Percentiles rank a stretch among this genome's conserved stretches.
These are phyloP conservation scores for Termitomyces sp. DNA, from an alignment of 768 basidiomycete species.

Conservation along the genomic window DNA sequence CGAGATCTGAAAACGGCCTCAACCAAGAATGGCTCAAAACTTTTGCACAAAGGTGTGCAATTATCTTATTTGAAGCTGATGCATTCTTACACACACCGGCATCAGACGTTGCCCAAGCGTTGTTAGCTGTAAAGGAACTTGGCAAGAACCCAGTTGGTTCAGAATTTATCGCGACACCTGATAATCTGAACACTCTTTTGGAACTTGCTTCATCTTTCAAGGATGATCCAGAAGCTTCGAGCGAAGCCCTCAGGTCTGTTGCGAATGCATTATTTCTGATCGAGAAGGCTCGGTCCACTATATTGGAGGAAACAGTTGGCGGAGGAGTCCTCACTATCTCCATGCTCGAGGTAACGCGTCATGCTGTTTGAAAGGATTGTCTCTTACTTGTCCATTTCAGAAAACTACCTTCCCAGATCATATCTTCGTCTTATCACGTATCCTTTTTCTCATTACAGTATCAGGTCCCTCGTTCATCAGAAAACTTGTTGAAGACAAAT, in stretches of 20 bases:
- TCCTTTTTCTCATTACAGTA: conserved; percentile 70
- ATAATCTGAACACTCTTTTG: conserved; percentile 55
- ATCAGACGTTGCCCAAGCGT: conserved; percentile 63
- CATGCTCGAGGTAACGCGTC: conserved; percentile 47
- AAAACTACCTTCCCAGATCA: conserved; percentile 56
- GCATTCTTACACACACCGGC: not conserved
- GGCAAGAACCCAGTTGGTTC: conserved; percentile 71
- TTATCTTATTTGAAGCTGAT: not conserved
- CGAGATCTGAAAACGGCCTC: conserved; percentile 45
- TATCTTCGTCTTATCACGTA: conserved; percentile 69
- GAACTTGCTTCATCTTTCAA: conserved; percentile 46
- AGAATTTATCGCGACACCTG: conserved; percentile 43
- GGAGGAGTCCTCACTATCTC: conserved; percentile 54
- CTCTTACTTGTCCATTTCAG: conserved; percentile 28
- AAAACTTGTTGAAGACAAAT: conserved; percentile 62
- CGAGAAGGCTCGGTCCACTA: conserved; percentile 52
- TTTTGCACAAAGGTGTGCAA: conserved; percentile 54
- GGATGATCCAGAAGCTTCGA: conserved; percentile 51
- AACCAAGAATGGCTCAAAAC: conserved; percentile 29
- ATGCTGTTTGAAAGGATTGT: not conserved
- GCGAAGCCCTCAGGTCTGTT: conserved; percentile 68
- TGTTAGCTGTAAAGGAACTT: conserved; percentile 69
- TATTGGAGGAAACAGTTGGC: conserved; percentile 51
- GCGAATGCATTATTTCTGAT: conserved; percentile 77
- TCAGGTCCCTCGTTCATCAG: conserved; percentile 44